Evolutionary conservation across 495 filamentous ascomycete species (phyloP), one percentile per base, ranked within the genome.

Genomic region (Aspergillus campestris): DNA sequence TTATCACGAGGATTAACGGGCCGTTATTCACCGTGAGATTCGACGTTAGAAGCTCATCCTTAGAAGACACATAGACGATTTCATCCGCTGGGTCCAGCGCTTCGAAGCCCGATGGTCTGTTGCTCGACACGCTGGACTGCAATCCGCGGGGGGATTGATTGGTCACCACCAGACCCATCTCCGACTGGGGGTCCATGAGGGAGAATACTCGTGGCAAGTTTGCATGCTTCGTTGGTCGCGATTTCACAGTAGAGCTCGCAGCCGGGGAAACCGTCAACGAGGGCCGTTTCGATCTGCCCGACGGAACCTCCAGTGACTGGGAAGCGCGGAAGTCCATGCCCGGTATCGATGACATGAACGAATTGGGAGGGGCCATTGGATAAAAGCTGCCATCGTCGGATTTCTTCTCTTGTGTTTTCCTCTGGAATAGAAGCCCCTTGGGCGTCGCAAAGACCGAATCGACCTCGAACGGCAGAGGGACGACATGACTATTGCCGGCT

Each of bases 401-500:
- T 34, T 58, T 51, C 34, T 69, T 60, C n/a, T 66, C 62, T 8
- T 48, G 65, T 3, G 74, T 61, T 50, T 84, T 94, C 33, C 89
- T 69, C 57, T 96, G 90, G 45, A 99, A 78, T 13, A 99, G 72
- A 29, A 95, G 68, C 8, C 92, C 92, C 13, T 77, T 70, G 6
- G 87, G 82, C 13, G 88, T 84, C 10, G 90, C 81, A 65, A 90
- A 86, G 8, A 87, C 88, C 39, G 77, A 80, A 55, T 95, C 87
- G 31, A 96, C 84, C 62, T 95, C 89, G 55, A 99, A 97, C 10
- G 92, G 89, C 47, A 99, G 76, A 61, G 94, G 86, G 45, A 97
- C 79, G 45, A 94, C 79, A 75, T 97, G 88, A 62, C 80, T 94
- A 18, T 85, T 79, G 4, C 89, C 89, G 12, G 83, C 74, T n/a